Percentiles rank a stretch among this genome's conserved stretches.
Evolutionary conservation across 2,329 filamentous ascomycete species (phyloP).

Genomic region (Thelonectria olida): DNA sequence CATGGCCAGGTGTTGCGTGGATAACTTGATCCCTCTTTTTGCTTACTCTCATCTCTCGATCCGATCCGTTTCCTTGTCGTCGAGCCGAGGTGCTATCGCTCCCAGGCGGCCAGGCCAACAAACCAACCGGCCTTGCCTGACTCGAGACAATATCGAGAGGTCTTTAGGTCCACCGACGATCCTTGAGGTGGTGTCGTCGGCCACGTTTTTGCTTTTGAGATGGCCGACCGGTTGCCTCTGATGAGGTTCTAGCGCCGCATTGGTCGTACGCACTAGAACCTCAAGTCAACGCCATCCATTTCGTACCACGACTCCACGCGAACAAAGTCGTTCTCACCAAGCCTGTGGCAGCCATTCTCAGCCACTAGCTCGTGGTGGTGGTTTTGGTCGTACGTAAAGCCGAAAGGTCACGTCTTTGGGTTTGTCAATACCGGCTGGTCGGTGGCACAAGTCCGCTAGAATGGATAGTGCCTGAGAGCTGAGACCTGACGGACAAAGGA

Average conservation of each 20-base stretch:
- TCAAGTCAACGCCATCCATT: constrained; percentile 14
- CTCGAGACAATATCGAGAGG: neutral
- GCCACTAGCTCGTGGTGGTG: constrained; percentile 8
- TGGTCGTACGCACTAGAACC: constrained; percentile 17
- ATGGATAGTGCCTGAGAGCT: neutral
- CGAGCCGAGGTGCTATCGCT: neutral
- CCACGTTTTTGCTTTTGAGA: constrained; percentile 27
- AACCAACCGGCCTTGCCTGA: too few relatives aligned
- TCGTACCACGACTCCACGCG: neutral
- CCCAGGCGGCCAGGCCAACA: too few relatives aligned
- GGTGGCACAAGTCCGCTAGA: constrained; percentile 7
- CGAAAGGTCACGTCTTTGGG: neutral
- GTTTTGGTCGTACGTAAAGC: constrained; percentile 11
- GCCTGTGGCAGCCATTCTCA: constrained; percentile 1
- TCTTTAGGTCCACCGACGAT: constrained; percentile 17
- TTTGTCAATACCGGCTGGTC: constrained; percentile 7
- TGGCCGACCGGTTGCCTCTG: constrained; percentile 13
- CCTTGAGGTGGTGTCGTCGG: constrained; percentile 12
- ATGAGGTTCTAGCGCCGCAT: constrained; percentile 27
- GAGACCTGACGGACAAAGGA: neutral
- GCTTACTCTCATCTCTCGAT: neutral
- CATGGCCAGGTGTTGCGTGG: neutral
- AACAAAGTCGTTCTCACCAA: neutral
- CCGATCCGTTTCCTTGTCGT: neutral
- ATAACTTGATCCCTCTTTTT: neutral